These are phyloP conservation scores for Albugo candida DNA, from an alignment of 352 stramenopile genomes.

Conservation along the genomic window DNA sequence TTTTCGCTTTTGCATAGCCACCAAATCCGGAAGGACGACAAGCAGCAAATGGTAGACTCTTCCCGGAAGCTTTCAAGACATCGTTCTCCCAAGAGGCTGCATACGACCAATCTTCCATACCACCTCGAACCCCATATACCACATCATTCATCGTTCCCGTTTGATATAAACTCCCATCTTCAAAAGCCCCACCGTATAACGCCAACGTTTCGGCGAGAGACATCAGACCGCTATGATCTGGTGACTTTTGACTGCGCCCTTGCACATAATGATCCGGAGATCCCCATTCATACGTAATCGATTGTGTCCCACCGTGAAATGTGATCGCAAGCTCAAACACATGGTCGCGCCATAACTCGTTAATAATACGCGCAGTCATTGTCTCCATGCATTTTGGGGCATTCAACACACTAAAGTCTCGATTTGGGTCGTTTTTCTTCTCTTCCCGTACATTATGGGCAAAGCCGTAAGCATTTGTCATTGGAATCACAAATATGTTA, in stretches of 20 bases:
- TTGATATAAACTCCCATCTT: conserved; percentile 49
- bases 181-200: conserved; percentile 51
- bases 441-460: conserved; percentile 66
- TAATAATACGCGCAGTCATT: conserved; percentile 89
- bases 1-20: conserved; percentile 81
- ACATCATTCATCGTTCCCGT: conserved; percentile 89
- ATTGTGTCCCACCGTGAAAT: conserved; percentile 95
- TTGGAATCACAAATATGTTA: conserved; percentile 71
- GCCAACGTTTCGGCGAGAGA: conserved; percentile 36
- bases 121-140: conserved; percentile 91
- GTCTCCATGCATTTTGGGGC: conserved; percentile 84
- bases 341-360: conserved; percentile 93
- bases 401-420: conserved; percentile 96
- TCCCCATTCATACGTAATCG: conserved; percentile 97
- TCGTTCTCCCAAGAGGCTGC: conserved; percentile 75
- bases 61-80: conserved; percentile 14
- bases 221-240: conserved; percentile 54
- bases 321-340: conserved; percentile 94
- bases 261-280: conserved; percentile 72
- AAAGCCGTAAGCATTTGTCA: conserved; percentile 91
- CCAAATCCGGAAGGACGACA: conserved; percentile 80
- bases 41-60: conserved; percentile 30
- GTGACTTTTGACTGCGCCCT: conserved; percentile 48
- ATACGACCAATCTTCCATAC: conserved; percentile 98
- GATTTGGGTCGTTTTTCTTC: conserved; percentile 87